Evolutionary conservation across 306 rosid species (phyloP).

Genomic region (Vigna angularis): DNA sequence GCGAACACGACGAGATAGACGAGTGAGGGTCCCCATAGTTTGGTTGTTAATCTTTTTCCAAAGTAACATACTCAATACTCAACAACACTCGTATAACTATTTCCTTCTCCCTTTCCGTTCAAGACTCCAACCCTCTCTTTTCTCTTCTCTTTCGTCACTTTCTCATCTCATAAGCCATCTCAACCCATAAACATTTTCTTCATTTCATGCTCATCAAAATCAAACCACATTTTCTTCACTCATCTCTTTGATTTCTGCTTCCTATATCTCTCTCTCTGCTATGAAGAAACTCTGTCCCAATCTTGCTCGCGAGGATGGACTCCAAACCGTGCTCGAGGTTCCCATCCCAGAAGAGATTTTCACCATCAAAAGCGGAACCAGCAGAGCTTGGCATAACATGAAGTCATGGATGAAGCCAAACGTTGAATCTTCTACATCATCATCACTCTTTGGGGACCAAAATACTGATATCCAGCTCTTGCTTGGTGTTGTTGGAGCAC

Average conservation of each 20-base stretch:
- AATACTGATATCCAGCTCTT: slow-evolving; percentile 75
- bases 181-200: neutral
- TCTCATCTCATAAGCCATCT: neutral
- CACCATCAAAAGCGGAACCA: slow-evolving; percentile 46
- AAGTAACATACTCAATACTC: slow-evolving; percentile 33
- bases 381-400: slow-evolving; percentile 76
- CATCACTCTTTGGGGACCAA: slow-evolving; percentile 57
- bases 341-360: slow-evolving; percentile 92
- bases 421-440: slow-evolving; percentile 47
- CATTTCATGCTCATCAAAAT: neutral
- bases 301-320: slow-evolving; percentile 77
- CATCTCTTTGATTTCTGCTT: neutral
- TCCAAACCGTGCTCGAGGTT: slow-evolving; percentile 93
- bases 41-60: slow-evolving; percentile 56
- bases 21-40: slow-evolving; percentile 52
- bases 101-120: slow-evolving; percentile 49
- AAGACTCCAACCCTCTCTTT: slow-evolving; percentile 26
- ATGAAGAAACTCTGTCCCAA: slow-evolving; percentile 96
- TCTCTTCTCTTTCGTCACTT: slow-evolving; percentile 19
- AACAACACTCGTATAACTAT: slow-evolving; percentile 4
- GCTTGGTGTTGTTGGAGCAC: slow-evolving; percentile 88
- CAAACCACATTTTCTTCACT: neutral
- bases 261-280: neutral
- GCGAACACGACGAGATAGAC: slow-evolving; percentile 83
- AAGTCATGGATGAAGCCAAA: slow-evolving; percentile 80